Base-by-base conservation (phyloP, 192 early-diverging fungal species). In the Anaeromyces robustus region DNA sequence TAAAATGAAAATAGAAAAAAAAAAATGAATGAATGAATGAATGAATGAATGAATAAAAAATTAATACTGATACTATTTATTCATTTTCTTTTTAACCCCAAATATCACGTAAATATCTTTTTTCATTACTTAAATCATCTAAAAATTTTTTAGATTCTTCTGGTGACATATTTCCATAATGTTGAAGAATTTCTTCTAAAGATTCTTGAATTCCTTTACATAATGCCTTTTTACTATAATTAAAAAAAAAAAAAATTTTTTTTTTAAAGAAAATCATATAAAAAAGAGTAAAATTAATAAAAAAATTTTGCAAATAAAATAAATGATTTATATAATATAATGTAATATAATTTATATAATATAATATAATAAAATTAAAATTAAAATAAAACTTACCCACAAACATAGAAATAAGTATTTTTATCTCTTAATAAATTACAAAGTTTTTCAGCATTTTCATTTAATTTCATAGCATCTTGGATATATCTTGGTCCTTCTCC, bases 181-280 rank as follows among this genome's bases (percentile, higher is more conserved):
- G 79, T 26, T 34, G 77, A 5, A 94, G 34, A 59, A 97, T 89
- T 30, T 92, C 89, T 2, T 87, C 89, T 30, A 98, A 84, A 13
- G 92, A 89, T 32, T 90, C 89, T 81, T 98, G 91, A 22, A 98
- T 94, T 59, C 90, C 93, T 83, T 92, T 93, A 41, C 93, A 95
- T 95, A 97, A 97, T 12, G 94, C 93, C 83, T 93, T 90, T 22
- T 93, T 92, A 85, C 95, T 94, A 79, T 93, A 90, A 81, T 37
- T 28, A 29, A 79, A n/a, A 37, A 9, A 2, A 78, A n/a, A 19
- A 80, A 34, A n/a, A 52, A 83, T 7, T 22, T 29, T 32, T 28
- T 12, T 29, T 32, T 28, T 12, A 30, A 41, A 18, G 30, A 52
- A 29, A 30, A 30, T 26, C 4, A 32, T 12, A 41, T 12, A 16